Evolutionary conservation across 257 asterid genomes (phyloP).

Genomic region (Przewalskia tangutica): DNA sequence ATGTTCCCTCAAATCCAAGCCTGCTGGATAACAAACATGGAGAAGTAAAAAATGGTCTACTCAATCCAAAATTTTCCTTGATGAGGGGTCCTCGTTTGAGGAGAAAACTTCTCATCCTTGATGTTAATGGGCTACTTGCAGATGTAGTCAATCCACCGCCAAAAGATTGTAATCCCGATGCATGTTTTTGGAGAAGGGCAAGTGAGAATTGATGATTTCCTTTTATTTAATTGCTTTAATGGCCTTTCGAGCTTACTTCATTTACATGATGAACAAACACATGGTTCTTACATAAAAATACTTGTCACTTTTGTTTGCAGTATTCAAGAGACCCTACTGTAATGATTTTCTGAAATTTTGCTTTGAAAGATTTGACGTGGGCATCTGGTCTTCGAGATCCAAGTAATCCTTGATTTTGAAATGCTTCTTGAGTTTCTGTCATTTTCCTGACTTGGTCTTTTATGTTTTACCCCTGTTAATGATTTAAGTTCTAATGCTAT

Average conservation of each 20-base stretch:
- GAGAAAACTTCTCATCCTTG: constrained; percentile 83
- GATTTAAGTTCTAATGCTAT: background rate
- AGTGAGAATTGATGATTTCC: constrained; percentile 33
- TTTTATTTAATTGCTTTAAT: constrained; percentile 4
- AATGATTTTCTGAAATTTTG: constrained; percentile 77
- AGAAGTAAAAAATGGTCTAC: background rate
- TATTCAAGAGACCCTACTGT: constrained; percentile 75
- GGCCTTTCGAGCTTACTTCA: background rate
- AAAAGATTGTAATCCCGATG: constrained; percentile 32
- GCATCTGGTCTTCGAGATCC: constrained; percentile 83
- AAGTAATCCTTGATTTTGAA: constrained; percentile 29
- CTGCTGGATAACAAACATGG: constrained; percentile 18
- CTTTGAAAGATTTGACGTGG: constrained; percentile 70
- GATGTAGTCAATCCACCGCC: constrained; percentile 68
- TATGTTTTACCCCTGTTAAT: background rate
- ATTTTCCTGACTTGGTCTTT: background rate
- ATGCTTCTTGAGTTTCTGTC: constrained; percentile 5
- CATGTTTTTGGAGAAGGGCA: constrained; percentile 51
- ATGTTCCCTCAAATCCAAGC: constrained; percentile 23
- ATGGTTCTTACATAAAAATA: background rate
- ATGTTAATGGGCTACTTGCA: constrained; percentile 85
- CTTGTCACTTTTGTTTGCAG: constrained; percentile 29
- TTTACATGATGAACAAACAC: background rate
- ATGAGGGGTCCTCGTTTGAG: constrained; percentile 13
- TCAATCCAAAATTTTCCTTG: background rate